Evolutionary conservation across 2,329 filamentous ascomycete genomes (phyloP).

Genomic region (Verticillium dahliae): DNA sequence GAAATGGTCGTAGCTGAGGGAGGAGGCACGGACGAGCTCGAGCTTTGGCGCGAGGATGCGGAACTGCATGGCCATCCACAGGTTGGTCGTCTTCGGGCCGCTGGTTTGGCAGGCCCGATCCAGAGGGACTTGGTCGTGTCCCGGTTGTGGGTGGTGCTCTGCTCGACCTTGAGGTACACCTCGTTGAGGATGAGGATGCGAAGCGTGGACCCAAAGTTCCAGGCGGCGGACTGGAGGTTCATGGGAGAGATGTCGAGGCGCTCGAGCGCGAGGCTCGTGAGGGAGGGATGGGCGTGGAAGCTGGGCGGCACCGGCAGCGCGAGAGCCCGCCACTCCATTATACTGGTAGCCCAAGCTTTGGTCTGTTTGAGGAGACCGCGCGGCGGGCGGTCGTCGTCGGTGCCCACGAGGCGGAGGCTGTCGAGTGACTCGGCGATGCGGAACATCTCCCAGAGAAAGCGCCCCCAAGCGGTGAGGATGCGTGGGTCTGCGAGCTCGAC

Average conservation of each 20-base stretch:
- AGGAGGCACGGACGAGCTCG: slow-evolving; percentile 34
- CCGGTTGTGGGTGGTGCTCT: slow-evolving; percentile 23
- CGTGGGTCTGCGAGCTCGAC: slow-evolving; percentile 29
- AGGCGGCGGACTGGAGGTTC: slow-evolving; percentile 24
- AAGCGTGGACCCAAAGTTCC: slow-evolving; percentile 29
- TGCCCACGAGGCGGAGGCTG: slow-evolving; percentile 41
- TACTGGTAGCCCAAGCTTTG: slow-evolving; percentile 24
- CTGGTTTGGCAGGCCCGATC: slow-evolving; percentile 38
- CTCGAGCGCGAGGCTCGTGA: slow-evolving; percentile 37
- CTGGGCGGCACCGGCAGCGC: slow-evolving; percentile 27
- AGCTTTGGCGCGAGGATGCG: slow-evolving; percentile 27
- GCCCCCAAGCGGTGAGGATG: slow-evolving; percentile 13
- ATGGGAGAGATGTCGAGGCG: slow-evolving; percentile 30
- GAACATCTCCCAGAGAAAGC: slow-evolving; percentile 45
- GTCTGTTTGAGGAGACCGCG: slow-evolving; percentile 28
- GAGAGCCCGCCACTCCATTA: slow-evolving; percentile 32
- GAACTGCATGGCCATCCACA: slow-evolving; percentile 36
- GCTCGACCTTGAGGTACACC: slow-evolving; percentile 32
- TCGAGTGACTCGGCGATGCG: slow-evolving; percentile 35
- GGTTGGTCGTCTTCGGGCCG: slow-evolving; percentile 25
- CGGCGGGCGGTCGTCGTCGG: slow-evolving; percentile 30
- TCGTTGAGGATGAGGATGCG: slow-evolving; percentile 38
- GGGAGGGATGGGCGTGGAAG: slow-evolving; percentile 20
- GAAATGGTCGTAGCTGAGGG: slow-evolving; percentile 36
- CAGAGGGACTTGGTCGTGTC: slow-evolving; percentile 30